phyloP scores from a whole-genome alignment of 768 basidiomycete species.

The Rhodotorula babjevae region DNA sequence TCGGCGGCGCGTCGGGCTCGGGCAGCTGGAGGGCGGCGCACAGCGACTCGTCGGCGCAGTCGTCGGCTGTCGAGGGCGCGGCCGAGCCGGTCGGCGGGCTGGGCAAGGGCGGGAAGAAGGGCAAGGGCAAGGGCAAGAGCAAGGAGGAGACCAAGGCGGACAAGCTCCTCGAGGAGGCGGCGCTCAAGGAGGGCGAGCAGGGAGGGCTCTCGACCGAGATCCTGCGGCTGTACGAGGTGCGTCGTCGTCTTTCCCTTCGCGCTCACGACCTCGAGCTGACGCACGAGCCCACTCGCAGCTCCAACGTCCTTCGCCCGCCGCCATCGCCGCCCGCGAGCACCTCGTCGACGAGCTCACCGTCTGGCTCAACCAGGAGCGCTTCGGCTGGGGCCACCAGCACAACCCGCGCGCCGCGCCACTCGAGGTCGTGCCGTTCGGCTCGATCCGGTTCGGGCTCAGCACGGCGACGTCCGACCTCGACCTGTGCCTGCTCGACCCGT shows the following conservation, averaged over 20 bases:
- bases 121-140: slow-evolving; percentile 2
- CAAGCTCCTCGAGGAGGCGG: not conserved
- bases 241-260: not conserved
- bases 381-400: slow-evolving; percentile 33
- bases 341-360: slow-evolving; percentile 28
- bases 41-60: not conserved
- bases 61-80: not conserved
- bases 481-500: slow-evolving; percentile 42
- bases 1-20: not conserved
- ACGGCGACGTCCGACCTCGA: slow-evolving; percentile 40
- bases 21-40: not conserved
- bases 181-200: slow-evolving; percentile 13
- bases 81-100: not conserved
- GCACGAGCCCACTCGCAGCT: not conserved
- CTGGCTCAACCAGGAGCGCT: slow-evolving; percentile 28
- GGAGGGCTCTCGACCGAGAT: slow-evolving; percentile 14
- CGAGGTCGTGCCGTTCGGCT: slow-evolving; percentile 37
- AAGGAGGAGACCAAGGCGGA: slow-evolving; percentile 1
- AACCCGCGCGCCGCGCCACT: slow-evolving; percentile 12
- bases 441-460: slow-evolving; percentile 39
- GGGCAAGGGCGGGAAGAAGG: not conserved
- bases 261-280: not conserved
- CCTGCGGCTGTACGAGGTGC: slow-evolving; percentile 27
- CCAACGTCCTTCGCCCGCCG: slow-evolving; percentile 24
- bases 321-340: slow-evolving; percentile 26